phyloP scores from a whole-genome alignment of 1,139 yeast genomes.

The Taiozyma onychis region DNA sequence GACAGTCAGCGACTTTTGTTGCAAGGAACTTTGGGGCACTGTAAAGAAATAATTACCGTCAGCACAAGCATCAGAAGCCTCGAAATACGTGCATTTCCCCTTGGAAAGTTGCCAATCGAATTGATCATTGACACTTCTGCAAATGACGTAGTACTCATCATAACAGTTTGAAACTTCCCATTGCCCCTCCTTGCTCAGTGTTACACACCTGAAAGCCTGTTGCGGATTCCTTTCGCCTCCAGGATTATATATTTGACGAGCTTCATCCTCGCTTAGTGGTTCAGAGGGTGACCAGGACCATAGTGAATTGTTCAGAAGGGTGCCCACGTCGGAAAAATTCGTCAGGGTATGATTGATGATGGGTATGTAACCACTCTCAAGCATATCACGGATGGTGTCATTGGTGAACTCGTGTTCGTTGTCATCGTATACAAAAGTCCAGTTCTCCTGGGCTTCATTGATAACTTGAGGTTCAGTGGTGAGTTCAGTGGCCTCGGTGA shows the following conservation, averaged over 20 bases:
- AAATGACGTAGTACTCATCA: constrained; percentile 43
- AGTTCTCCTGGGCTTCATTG: constrained; percentile 14
- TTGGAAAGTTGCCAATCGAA: constrained; percentile 44
- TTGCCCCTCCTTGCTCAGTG: constrained; percentile 35
- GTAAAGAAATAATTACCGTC: constrained; percentile 41
- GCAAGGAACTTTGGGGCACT: constrained; percentile 51
- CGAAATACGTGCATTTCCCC: constrained; percentile 41
- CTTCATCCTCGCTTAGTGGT: constrained; percentile 32
- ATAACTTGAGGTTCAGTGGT: neutral
- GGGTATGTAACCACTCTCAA: constrained; percentile 57
- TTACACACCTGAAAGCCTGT: constrained; percentile 59
- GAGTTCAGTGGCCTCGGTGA: neutral
- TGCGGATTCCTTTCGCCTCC: constrained; percentile 18
- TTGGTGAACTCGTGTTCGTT: constrained; percentile 30
- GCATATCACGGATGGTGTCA: constrained; percentile 29
- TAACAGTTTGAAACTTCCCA: constrained; percentile 68
- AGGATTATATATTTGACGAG: constrained; percentile 13
- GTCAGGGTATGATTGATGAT: constrained; percentile 41
- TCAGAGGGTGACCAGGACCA: constrained; percentile 74
- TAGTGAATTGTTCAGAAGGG: constrained; percentile 32
- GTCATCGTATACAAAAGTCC: constrained; percentile 37
- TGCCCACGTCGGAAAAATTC: constrained; percentile 25
- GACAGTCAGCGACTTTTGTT: constrained; percentile 32
- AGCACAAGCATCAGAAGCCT: constrained; percentile 39
- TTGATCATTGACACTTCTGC: constrained; percentile 39